Evolutionary conservation across 306 rosid species (phyloP).

Genomic region (Vigna unguiculata): DNA sequence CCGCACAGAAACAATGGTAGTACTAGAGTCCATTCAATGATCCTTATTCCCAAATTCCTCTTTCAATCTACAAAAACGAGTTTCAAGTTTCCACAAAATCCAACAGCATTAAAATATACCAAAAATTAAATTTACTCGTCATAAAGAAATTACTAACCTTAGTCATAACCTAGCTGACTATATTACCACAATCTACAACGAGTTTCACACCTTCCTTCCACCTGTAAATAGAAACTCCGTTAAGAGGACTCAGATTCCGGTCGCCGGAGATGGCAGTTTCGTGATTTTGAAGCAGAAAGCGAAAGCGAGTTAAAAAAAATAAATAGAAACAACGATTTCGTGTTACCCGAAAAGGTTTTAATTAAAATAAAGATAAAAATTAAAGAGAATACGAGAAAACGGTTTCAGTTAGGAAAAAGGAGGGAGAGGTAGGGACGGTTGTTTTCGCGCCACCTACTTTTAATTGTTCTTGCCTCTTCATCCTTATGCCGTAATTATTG

Average conservation of each 20-base stretch:
- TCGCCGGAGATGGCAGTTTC: slow-evolving; percentile 25
- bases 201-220: slow-evolving; percentile 50
- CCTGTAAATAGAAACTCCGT: slow-evolving; percentile 16
- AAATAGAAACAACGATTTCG: slow-evolving; percentile 10
- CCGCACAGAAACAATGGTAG: slow-evolving; percentile 38
- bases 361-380: neutral
- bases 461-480: slow-evolving; percentile 6
- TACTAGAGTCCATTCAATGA: slow-evolving; percentile 48
- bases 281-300: slow-evolving; percentile 37
- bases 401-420: slow-evolving; percentile 59
- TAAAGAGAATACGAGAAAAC: slow-evolving; percentile 45
- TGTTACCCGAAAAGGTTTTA: neutral
- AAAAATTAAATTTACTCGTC: neutral
- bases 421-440: slow-evolving; percentile 48
- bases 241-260: neutral
- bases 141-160: neutral
- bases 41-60: slow-evolving; percentile 27
- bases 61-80: slow-evolving; percentile 28
- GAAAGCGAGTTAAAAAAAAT: slow-evolving; percentile 13
- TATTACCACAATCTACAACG: slow-evolving; percentile 3
- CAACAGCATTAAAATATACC: neutral
- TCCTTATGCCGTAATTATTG: slow-evolving; percentile 19
- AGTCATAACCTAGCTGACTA: slow-evolving; percentile 24
- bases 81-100: slow-evolving; percentile 17
- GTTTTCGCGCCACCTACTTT: slow-evolving; percentile 80